phyloP scores from a whole-genome alignment of 768 basidiomycete genomes.

The Trametopsis cervina region DNA sequence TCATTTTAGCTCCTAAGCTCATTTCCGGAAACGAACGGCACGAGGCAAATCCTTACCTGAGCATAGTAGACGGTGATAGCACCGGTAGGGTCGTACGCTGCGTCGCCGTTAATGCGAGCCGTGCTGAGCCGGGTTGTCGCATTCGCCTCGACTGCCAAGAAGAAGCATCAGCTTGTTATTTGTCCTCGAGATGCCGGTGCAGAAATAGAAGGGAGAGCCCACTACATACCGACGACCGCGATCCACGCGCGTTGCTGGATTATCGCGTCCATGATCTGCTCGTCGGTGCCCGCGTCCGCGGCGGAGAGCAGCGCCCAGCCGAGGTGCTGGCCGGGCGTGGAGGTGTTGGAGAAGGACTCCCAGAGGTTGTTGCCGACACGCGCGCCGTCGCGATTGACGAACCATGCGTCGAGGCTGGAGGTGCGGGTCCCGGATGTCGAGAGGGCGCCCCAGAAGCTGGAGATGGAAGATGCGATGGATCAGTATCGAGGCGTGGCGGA shows the following conservation, averaged over 20 bases:
- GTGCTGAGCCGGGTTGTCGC: slow-evolving; percentile 25
- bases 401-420: slow-evolving; percentile 29
- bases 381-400: slow-evolving; percentile 33
- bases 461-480: neutral
- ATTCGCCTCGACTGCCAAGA: slow-evolving; percentile 26
- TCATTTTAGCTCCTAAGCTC: neutral
- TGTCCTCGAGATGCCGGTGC: slow-evolving; percentile 24
- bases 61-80: slow-evolving; percentile 35
- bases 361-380: slow-evolving; percentile 27
- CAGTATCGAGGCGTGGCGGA: neutral
- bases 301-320: slow-evolving; percentile 19
- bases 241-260: slow-evolving; percentile 35
- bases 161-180: no score
- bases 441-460: slow-evolving; percentile 24
- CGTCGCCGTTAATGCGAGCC: slow-evolving; percentile 31
- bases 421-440: slow-evolving; percentile 15
- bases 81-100: slow-evolving; percentile 27
- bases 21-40: neutral
- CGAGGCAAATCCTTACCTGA: slow-evolving; percentile 25
- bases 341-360: slow-evolving; percentile 21
- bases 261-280: slow-evolving; percentile 26
- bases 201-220: slow-evolving; percentile 2
- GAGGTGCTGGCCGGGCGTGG: slow-evolving; percentile 16
- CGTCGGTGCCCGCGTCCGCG: slow-evolving; percentile 18
- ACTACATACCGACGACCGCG: slow-evolving; percentile 33